Evolutionary conservation across 495 filamentous ascomycete species (phyloP), one percentile per base, ranked within the genome.

Genomic region (Trypethelium eluteriae): DNA sequence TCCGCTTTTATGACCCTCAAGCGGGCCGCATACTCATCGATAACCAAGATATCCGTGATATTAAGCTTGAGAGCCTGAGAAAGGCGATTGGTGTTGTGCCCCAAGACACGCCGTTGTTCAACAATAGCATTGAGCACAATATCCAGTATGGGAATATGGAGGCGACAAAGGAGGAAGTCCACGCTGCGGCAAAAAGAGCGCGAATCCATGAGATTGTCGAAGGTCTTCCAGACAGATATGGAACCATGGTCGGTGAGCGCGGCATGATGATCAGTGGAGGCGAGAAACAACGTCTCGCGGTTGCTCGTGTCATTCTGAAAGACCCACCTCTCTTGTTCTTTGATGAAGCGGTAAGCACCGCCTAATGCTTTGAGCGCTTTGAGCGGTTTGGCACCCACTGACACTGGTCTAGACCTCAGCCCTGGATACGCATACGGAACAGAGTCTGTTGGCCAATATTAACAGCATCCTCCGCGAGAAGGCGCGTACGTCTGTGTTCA

Each of bases 191-290:
- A 0, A 85, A 87, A 70, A 81, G 89, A 65, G 95, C 94, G 5
- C 85, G 86, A 64, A 91, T 98, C 59, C 86, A 96, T 75, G 87
- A 96, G 32, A 90, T 89, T 59, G 87, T 98, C 64, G 80, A 84
- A 63, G 77, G 77, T 39, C 85, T 93, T 70, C 92, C 92, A 1
- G 88, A 93, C 16, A 91, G 92, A 3, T 98, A 98, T 72, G 76
- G 89, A 18, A 98, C 94, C 1, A 92, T 89, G 72, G 94, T 98
- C 11, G 94, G 94, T 18, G 94, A 98, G 80, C 82, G 95, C 35
- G 94, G 94, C 1, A 89, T 98, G 88, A 98, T 98, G 94, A 97
- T 98, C 18, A 93, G 89, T 2, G 94, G 72, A 39, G 94, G 94
- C 39, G 94, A 98, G 79, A 98, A 98, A 76, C 94, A 98, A 74